phyloP scores from a whole-genome alignment of 768 basidiomycete species.

The Glaciozyma antarctica region DNA sequence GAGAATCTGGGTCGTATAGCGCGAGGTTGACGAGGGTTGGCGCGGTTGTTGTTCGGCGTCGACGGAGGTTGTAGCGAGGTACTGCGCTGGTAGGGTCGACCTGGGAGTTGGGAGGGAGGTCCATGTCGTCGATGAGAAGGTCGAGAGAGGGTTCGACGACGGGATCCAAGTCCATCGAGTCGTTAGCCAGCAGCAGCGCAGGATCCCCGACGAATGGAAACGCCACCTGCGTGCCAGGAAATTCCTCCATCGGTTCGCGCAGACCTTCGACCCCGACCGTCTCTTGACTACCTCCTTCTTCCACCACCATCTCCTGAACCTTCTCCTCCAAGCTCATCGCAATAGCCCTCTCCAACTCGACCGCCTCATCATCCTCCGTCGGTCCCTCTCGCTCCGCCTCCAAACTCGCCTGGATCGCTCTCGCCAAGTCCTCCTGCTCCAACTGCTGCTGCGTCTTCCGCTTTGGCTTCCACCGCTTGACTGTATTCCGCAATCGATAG shows the following conservation, averaged over 20 bases:
- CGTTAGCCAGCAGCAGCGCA: background rate
- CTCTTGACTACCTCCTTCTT: background rate
- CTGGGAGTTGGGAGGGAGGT: slow-evolving; percentile 11
- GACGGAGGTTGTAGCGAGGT: slow-evolving; percentile 4
- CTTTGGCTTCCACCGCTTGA: background rate
- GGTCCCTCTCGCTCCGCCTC: background rate
- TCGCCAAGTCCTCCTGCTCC: slow-evolving; percentile 1
- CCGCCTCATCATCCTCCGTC: background rate
- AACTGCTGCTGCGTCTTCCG: background rate
- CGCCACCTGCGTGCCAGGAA: slow-evolving; percentile 2
- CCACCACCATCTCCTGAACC: background rate
- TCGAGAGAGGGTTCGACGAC: background rate
- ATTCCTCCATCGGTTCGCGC: background rate
- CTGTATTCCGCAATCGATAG: slow-evolving; percentile 8
- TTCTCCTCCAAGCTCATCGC: background rate
- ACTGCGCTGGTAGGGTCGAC: too few relatives aligned
- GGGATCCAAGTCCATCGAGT: background rate
- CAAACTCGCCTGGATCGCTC: slow-evolving; percentile 5
- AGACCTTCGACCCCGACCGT: too few relatives aligned
- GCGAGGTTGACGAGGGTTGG: slow-evolving; percentile 7
- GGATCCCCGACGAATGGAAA: slow-evolving; percentile 14
- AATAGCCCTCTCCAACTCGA: slow-evolving; percentile 1
- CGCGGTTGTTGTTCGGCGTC: background rate
- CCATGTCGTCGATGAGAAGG: background rate
- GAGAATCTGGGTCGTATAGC: background rate